These are phyloP conservation scores for Starmera stellimalicola DNA, from an alignment of 1,139 yeast genomes.

Conservation along the genomic window DNA sequence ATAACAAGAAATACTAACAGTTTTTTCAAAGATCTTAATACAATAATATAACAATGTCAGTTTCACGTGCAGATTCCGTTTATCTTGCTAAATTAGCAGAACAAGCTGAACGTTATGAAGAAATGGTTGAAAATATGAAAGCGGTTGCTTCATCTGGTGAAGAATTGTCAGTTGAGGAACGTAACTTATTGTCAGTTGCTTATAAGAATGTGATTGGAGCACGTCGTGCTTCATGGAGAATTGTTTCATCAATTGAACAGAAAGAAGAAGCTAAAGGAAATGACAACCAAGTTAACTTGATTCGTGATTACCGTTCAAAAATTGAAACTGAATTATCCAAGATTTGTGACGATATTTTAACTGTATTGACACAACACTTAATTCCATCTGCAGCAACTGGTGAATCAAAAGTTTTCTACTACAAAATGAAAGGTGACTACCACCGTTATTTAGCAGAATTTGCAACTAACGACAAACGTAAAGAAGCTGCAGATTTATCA, in stretches of 20 bases:
- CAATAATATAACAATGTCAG: slow-evolving; percentile 55
- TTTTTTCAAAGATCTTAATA: too few species aligned
- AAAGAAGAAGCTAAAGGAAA: slow-evolving; percentile 96
- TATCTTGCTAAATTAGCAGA: slow-evolving; percentile 98
- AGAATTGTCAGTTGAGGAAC: slow-evolving; percentile 94
- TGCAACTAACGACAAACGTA: slow-evolving; percentile 84
- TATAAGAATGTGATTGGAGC: slow-evolving; percentile 98
- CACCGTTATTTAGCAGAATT: slow-evolving; percentile 98
- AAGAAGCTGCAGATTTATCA: slow-evolving; percentile 86
- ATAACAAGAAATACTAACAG: background rate
- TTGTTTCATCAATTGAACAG: slow-evolving; percentile 94
- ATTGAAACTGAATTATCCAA: slow-evolving; percentile 89
- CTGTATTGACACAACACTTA: slow-evolving; percentile 80
- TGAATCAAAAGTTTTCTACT: slow-evolving; percentile 95
- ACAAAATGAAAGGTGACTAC: slow-evolving; percentile 99
- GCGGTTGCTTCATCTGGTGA: slow-evolving; percentile 94
- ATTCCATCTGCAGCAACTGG: slow-evolving; percentile 94
- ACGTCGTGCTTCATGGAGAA: slow-evolving; percentile 99
- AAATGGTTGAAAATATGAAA: slow-evolving; percentile 98
- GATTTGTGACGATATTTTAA: slow-evolving; percentile 89
- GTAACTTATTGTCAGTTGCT: slow-evolving; percentile 93
- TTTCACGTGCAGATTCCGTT: slow-evolving; percentile 96
- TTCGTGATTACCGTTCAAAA: slow-evolving; percentile 91
- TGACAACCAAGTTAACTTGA: slow-evolving; percentile 76
- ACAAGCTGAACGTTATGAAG: slow-evolving; percentile 99